These are phyloP conservation scores for Naumovozyma dairenensis DNA, from an alignment of 805 yeast genomes.

Conservation along the genomic window DNA sequence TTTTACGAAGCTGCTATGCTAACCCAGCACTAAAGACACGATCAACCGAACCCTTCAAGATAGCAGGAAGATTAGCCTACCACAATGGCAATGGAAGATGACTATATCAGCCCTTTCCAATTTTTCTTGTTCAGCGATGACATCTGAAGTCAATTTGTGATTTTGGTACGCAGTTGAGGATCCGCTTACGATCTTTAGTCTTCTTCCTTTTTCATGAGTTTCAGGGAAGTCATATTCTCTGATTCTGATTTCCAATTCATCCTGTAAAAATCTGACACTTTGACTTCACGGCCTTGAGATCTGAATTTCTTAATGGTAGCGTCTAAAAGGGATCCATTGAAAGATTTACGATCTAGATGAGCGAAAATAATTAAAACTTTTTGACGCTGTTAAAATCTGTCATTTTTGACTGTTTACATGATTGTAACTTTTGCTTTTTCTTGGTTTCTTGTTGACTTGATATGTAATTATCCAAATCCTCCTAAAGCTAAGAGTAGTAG, in stretches of 20 bases:
- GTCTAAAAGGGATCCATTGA: slow-evolving; percentile 17
- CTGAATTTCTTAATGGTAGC: slow-evolving; percentile 14
- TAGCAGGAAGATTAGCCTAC: slow-evolving; percentile 25
- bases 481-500: too few relatives aligned
- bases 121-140: slow-evolving; percentile 18
- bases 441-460: too few relatives aligned
- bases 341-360: slow-evolving; percentile 18
- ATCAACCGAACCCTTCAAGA: slow-evolving; percentile 23
- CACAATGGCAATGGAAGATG: slow-evolving; percentile 20
- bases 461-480: too few relatives aligned
- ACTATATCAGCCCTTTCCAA: slow-evolving; percentile 19
- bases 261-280: slow-evolving; percentile 20
- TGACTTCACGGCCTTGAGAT: slow-evolving; percentile 20
- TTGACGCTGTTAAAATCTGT: too few relatives aligned
- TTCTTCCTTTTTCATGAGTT: slow-evolving; percentile 3
- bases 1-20: slow-evolving; percentile 16
- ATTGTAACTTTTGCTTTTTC: too few relatives aligned
- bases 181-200: slow-evolving; percentile 7
- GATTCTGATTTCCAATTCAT: slow-evolving; percentile 17
- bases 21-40: slow-evolving; percentile 17
- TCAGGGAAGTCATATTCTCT: slow-evolving; percentile 16
- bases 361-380: slow-evolving; percentile 15
- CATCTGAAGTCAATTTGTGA: slow-evolving; percentile 15
- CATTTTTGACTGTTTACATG: too few relatives aligned
- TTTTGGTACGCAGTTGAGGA: slow-evolving; percentile 8